Evolutionary conservation across 139 green algal genomes (phyloP), one percentile per base, ranked within the genome.

Genomic region (Chlorella vulgaris): DNA sequence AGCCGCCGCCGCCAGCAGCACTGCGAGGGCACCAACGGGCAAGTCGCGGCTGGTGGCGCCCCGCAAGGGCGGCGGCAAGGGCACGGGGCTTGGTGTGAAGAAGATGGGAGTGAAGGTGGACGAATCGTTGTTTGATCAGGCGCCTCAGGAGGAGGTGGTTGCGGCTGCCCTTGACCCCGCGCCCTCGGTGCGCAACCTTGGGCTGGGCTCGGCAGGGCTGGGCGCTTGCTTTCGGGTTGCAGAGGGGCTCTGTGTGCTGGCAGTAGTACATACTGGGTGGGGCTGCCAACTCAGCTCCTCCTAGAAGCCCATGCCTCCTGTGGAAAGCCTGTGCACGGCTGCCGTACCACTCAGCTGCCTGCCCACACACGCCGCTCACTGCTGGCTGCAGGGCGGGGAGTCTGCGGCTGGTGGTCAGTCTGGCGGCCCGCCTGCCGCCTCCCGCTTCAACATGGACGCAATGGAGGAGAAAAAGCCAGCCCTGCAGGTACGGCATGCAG

Each of bases 81-180:
- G 88, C 70, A 91, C 67, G 28, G 93, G 94, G 15, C 83, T 98
- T 73, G 94, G 94, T 21, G 87, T 97, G 26, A 96, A 95, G 84
- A 97, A 97, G 89, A 87, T 97, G 76, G 84, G 85, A 0, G 78
- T 74, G 22, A 94, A 96, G 83, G 74, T 93, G n/a, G 93, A 97
- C 81, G 93, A 97, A 3, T 89, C 84, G 22, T 73, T 96, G 71
- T 97, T 95, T 81, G 92, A 95, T 61, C 94, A 95, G 35, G 82
- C 83, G 43, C 88, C 87, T 4, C 80, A 74, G 31, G 83, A 88
- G 19, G 66, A 62, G 61, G 51, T 81, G 65, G 66, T 51, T 1
- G 66, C 78, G 22, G 33, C 62, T 2, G 47, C 21, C 71, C n/a
- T 63, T 21, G 78, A 62, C 4, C 76, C 71, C 2, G 31, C 67